A percentile compares a stretch with the other conserved stretches of the same genome.
These are phyloP conservation scores for Plasmodium billcollinsi DNA, from an alignment of 169 alveolate species.

Conservation along the genomic window DNA sequence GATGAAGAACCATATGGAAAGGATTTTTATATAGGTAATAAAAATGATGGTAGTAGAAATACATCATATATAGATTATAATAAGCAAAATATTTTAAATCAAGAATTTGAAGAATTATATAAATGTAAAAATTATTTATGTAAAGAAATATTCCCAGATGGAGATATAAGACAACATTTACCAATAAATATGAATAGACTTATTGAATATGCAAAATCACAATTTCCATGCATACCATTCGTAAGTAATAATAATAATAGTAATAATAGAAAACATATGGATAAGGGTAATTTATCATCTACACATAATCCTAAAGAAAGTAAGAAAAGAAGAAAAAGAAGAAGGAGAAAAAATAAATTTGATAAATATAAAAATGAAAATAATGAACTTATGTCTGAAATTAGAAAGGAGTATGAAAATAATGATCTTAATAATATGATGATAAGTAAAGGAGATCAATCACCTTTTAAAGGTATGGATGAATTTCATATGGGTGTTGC, in stretches of 20 bases:
- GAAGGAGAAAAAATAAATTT: slow-evolving; percentile 28
- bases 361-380: slow-evolving; percentile 1
- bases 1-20: slow-evolving; percentile 84
- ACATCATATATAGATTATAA: slow-evolving; percentile 84
- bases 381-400: slow-evolving; percentile 49
- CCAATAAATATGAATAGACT: slow-evolving; percentile 96
- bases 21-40: slow-evolving; percentile 16
- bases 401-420: slow-evolving; percentile 53
- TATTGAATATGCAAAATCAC: slow-evolving; percentile 94
- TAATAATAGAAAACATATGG: neutral
- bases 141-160: slow-evolving; percentile 93
- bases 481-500: slow-evolving; percentile 14
- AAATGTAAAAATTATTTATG: slow-evolving; percentile 85
- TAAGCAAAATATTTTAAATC: slow-evolving; percentile 86
- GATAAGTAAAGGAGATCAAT: slow-evolving; percentile 8
- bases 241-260: slow-evolving; percentile 42
- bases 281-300: neutral
- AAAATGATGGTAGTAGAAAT: slow-evolving; percentile 68
- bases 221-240: slow-evolving; percentile 83
- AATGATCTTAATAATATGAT: slow-evolving; percentile 40
- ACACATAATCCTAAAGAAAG: slow-evolving; percentile 48
- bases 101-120: slow-evolving; percentile 84
- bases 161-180: slow-evolving; percentile 96
- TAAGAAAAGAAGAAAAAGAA: slow-evolving; percentile 55
- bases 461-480: slow-evolving; percentile 30